Evolutionary conservation across 495 filamentous ascomycete species (phyloP), one percentile per base, ranked within the genome.

Genomic region (Hypoxylon intermedium): DNA sequence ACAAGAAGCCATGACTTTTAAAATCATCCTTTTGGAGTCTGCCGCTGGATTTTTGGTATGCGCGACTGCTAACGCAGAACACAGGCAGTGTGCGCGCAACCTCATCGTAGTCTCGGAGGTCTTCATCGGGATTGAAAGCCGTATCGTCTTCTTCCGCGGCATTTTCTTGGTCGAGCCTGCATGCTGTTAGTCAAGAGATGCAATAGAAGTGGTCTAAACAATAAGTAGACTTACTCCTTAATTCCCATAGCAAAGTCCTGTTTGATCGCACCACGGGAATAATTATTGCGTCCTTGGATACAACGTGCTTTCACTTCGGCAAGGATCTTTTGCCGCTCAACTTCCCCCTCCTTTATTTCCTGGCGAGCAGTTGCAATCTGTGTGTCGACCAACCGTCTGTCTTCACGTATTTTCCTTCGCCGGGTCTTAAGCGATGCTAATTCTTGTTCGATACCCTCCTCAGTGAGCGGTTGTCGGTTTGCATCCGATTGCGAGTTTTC

Each of bases 61-160:
- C 86, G 19, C 81, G 72, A 40, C 79, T 82, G 42, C 80, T 83
- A 6, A 87, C 83, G 56, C 85, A 89, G 62, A 88, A 90, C 1
- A 89, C 84, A 0, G 83, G 82, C 5, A 89, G 72, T 3, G 72
- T 74, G 5, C 69, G 72, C 0, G 85, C 84, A 9, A 88, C 76
- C 33, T 82, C 73, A 2, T 84, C 77, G 37, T 89, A 89, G 60
- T 89, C 83, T 7, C 84, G 71, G 19, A 74, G 26, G 19, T 86
- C 83, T 19, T 73, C 59, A 1, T 83, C 78, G 0, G 82, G 81
- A 38, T 75, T 48, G 24, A 73, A 73, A 26, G 50, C 62, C 0
- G 37, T 58, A 20, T 74, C 72, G 31, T 75, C 59, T 43, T 72
- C 53, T 37, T 71, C 63, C 2, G 48, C 58, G 1, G 70, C 69